Percentiles rank a stretch among this genome's conserved stretches.
phyloP scores from a whole-genome alignment of 2,329 filamentous ascomycete species.

The Trichoderma lentiforme region DNA sequence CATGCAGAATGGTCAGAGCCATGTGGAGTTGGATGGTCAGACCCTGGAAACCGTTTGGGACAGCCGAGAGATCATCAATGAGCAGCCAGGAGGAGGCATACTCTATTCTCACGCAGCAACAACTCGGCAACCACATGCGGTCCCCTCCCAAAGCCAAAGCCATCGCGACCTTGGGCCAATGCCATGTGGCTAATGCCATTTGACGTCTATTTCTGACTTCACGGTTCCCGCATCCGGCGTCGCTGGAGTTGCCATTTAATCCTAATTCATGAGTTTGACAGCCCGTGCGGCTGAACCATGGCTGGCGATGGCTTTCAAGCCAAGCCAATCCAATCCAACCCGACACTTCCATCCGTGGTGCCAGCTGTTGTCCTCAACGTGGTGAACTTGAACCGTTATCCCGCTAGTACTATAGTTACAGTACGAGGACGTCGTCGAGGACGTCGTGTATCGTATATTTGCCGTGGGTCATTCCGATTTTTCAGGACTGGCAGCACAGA shows the following conservation, averaged over 20 bases:
- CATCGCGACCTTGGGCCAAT: background rate
- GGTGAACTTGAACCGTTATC: background rate
- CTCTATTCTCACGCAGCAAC: background rate
- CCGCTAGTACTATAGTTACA: background rate
- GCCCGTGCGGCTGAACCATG: background rate
- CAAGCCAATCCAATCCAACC: background rate
- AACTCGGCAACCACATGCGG: background rate
- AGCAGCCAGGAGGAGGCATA: background rate
- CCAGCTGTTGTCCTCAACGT: background rate
- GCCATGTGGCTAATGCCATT: background rate
- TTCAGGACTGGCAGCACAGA: no score
- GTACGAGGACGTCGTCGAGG: background rate
- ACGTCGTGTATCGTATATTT: no score
- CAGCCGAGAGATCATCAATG: background rate
- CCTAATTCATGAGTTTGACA: background rate
- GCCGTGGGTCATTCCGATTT: no score
- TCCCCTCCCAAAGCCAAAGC: background rate
- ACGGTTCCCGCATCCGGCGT: background rate
- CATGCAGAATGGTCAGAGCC: background rate
- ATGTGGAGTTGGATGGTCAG: constrained; percentile 8
- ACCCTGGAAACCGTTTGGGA: background rate
- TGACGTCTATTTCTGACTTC: background rate
- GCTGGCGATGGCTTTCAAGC: background rate
- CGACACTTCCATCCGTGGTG: background rate
- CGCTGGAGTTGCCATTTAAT: background rate